Base-by-base conservation (phyloP, 1,139 yeast species). In the Scheffersomyces segobiensis region DNA sequence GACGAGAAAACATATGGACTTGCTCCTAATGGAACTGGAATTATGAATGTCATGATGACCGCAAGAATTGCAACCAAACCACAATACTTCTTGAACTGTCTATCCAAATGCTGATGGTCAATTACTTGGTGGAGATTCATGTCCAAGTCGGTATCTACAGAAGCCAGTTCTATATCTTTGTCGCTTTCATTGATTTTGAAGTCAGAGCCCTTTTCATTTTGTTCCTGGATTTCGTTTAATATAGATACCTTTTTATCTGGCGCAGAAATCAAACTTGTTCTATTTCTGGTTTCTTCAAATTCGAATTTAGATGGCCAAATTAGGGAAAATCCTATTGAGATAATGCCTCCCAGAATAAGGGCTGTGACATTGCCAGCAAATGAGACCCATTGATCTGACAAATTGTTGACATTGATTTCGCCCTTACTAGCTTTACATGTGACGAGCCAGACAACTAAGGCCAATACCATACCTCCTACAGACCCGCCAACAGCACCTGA, bases 251-350 rank as follows among this genome's bases (percentile, higher is more conserved):
- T 17, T 3, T 22, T 26, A 5, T 6, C 26, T 8, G 42, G 21
- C 17, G 19, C 53, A 7, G 70, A 68, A 5, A 60, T 57, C 55
- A 76, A 64, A 53, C 73, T 67, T 1, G 78, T 73, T 58, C 70
- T 68, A 59, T 75, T 74, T 63, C 80, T 67, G 1, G 80, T 77
- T 21, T 24, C 42, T 32, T 58, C 62, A 49, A 73, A 78, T 58
- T 76, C 77, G 62, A 76, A 78, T 56, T 75, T 68, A 18, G 75
- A 78, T 14, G 81, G 81, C 65, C 68, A 69, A 39, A 77, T 67
- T 54, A 71, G 63, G 0, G 79, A 73, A 7, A 65, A 56, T 2
- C 61, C 65, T 20, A 73, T 60, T 0, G 79, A 68, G 46, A 75
- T 67, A 5, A 73, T 56, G 18, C 78, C 80, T n/a, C 78, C 75